Conservation (phyloP, 768 basidiomycete species). For the Lyophyllum decastes region DNA sequence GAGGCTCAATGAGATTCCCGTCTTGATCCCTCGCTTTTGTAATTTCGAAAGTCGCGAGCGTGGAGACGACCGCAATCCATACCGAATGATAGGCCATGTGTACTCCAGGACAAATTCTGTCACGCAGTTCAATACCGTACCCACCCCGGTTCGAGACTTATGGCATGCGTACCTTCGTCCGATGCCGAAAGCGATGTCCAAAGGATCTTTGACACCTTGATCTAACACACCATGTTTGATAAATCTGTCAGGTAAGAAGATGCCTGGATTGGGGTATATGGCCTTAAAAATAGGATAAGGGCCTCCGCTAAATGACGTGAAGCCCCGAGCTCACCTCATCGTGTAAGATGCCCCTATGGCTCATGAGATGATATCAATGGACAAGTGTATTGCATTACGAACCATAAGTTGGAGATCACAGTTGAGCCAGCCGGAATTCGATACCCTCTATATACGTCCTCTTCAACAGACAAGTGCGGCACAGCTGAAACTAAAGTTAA, state of each 20-base stretch:
- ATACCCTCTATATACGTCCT: constrained; percentile 21
- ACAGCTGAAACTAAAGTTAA: background rate
- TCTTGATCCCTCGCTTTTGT: background rate
- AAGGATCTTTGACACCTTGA: background rate
- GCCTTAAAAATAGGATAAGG: too few species aligned
- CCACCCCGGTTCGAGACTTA: background rate
- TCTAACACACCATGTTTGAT: background rate
- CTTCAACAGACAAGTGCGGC: background rate
- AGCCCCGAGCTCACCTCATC: background rate
- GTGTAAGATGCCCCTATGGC: background rate
- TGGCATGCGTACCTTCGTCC: background rate
- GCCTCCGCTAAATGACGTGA: too few species aligned
- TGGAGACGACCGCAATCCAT: background rate
- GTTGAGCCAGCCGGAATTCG: constrained; percentile 1
- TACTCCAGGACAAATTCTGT: background rate
- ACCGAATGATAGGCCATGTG: background rate
- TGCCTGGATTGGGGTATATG: background rate
- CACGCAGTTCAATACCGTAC: background rate
- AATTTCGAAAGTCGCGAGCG: background rate
- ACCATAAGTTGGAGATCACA: constrained; percentile 4
- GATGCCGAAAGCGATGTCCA: background rate
- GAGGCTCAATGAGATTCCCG: background rate
- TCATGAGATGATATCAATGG: background rate
- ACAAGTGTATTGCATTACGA: background rate
- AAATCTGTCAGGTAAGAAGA: constrained; percentile 2